Percentiles rank a stretch among this genome's conserved stretches.
These are phyloP conservation scores for Arabis hirsuta DNA, from an alignment of 345 rosid species.

Conservation along the genomic window DNA sequence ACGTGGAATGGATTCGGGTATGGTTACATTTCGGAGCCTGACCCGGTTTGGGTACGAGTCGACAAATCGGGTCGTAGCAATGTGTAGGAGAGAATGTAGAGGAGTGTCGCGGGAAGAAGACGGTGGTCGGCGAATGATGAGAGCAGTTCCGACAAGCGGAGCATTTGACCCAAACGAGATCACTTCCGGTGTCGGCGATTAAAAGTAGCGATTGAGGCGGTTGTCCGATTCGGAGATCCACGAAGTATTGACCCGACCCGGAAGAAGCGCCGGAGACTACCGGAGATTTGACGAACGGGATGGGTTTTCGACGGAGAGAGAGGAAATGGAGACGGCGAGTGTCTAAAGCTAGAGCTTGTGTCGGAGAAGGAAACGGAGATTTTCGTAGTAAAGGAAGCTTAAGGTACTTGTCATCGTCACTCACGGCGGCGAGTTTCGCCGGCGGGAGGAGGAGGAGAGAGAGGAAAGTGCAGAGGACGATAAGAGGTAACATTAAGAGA, in stretches of 20 bases:
- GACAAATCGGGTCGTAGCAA: conserved; percentile 62
- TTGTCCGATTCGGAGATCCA: conserved; percentile 69
- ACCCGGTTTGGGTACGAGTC: conserved; percentile 59
- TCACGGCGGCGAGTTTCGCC: conserved; percentile 41
- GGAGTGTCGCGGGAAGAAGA: conserved; percentile 79
- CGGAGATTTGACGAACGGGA: conserved; percentile 54
- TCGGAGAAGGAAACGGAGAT: conserved; percentile 50
- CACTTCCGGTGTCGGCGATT: conserved; percentile 87
- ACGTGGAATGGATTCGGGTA: conserved; percentile 74
- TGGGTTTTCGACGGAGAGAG: conserved; percentile 41
- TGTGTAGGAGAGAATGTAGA: conserved; percentile 72
- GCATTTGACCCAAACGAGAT: conserved; percentile 85
- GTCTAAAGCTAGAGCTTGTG: conserved; percentile 51
- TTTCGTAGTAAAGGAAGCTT: conserved; percentile 73
- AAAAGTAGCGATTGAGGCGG: conserved; percentile 78
- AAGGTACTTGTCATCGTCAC: conserved; percentile 43
- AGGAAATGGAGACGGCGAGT: conserved; percentile 53
- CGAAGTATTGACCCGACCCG: conserved; percentile 90
- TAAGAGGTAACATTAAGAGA: conserved; percentile 9
- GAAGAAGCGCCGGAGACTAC: conserved; percentile 71
- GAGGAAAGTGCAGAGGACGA: conserved; percentile 8
- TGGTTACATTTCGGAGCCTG: conserved; percentile 55
- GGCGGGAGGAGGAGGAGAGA: conserved; percentile 28
- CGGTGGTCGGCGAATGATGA: conserved; percentile 54
- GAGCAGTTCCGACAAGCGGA: conserved; percentile 74